These are phyloP conservation scores for Pascua guehoae DNA, from an alignment of 1,284 basidiomycete genomes.

Conservation along the genomic window DNA sequence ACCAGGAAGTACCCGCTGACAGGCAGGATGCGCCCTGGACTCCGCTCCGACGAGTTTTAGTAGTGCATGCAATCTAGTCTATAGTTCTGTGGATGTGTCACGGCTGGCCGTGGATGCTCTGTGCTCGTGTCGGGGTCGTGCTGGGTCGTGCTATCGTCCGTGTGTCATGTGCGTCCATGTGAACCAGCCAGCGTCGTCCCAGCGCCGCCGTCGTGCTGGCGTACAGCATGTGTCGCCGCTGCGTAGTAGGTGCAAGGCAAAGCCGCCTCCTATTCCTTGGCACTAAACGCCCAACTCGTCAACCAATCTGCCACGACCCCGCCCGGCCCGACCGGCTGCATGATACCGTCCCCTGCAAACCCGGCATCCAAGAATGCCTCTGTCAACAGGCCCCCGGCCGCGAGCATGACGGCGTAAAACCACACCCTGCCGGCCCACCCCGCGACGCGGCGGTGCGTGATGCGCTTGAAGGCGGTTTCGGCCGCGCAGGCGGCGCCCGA, in stretches of 20 bases:
- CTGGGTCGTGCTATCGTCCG: no score
- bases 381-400: conserved; percentile 22
- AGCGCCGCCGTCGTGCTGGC: no score
- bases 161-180: no score
- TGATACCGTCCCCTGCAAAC: conserved; percentile 4
- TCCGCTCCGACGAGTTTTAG: conserved; percentile 45
- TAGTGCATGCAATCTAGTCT: neutral
- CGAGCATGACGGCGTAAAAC: conserved; percentile 33
- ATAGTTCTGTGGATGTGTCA: neutral
- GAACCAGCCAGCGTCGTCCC: no score
- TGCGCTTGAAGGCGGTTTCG: conserved; percentile 13
- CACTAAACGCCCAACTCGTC: neutral
- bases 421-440: conserved; percentile 40
- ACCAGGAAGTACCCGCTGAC: conserved; percentile 1
- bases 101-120: no score
- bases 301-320: conserved; percentile 3
- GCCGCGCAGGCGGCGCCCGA: conserved; percentile 31
- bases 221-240: no score
- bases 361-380: conserved; percentile 35
- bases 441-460: conserved; percentile 32
- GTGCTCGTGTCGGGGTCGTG: no score
- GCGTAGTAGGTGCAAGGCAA: no score
- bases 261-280: no score
- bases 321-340: conserved; percentile 4
- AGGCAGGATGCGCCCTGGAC: conserved; percentile 36